Conservation (phyloP, 306 rosid genomes). For the Dryas drummondii region DNA sequence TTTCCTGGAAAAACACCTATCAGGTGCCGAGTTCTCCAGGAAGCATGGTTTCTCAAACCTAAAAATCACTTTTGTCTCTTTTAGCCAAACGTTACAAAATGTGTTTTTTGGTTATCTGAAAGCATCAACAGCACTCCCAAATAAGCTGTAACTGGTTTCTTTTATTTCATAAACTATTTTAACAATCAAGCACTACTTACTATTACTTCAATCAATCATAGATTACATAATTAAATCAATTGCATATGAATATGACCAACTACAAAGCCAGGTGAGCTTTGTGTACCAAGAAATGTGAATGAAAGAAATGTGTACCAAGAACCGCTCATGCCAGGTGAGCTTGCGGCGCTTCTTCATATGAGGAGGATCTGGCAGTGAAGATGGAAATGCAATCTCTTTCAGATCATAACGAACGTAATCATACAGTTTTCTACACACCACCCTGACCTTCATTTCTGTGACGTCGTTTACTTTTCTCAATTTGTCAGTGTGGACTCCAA, state of each 20-base stretch:
- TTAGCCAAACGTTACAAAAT: too few species aligned
- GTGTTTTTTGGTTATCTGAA: too few species aligned
- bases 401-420: conserved; percentile 76
- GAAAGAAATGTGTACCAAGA: conserved; percentile 40
- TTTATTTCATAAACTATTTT: neutral
- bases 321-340: conserved; percentile 64
- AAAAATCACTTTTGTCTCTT: too few species aligned
- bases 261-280: too few species aligned
- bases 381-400: conserved; percentile 86
- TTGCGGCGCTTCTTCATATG: conserved; percentile 58
- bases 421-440: conserved; percentile 59
- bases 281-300: neutral
- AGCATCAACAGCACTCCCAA: neutral
- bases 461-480: neutral
- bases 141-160: neutral
- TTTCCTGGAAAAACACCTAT: neutral
- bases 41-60: too few species aligned
- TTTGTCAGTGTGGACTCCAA: neutral
- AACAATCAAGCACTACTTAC: neutral
- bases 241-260: too few species aligned
- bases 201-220: neutral
- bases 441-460: conserved; percentile 62
- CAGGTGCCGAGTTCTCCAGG: neutral
- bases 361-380: conserved; percentile 92
- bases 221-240: neutral